phyloP scores from a whole-genome alignment of 75 land plant genomes.

The Picea sitchensis region DNA sequence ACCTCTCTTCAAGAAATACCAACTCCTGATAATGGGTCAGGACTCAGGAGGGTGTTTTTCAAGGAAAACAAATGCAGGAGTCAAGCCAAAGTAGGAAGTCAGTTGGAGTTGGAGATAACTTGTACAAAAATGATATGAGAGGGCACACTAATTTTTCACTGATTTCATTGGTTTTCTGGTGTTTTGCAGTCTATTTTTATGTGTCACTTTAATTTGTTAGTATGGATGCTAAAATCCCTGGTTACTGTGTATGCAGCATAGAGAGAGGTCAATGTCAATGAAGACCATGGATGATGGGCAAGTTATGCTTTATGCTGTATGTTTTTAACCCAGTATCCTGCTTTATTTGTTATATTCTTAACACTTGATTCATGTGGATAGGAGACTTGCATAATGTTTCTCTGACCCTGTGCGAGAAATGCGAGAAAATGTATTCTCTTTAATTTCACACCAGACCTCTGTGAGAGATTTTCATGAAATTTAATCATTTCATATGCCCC shows the following conservation, averaged over 20 bases:
- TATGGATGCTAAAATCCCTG: not conserved
- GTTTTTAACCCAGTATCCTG: conserved; percentile 6
- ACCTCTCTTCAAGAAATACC: not conserved
- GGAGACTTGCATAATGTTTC: not conserved
- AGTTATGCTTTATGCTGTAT: conserved; percentile 79
- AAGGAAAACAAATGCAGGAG: not conserved
- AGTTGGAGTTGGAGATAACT: not conserved
- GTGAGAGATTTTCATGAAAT: not conserved
- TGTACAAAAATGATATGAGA: not conserved
- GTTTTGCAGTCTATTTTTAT: not conserved
- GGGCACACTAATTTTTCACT: not conserved
- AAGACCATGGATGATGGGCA: conserved; percentile 99
- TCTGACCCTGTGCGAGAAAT: not conserved
- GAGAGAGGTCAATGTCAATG: conserved; percentile 77
- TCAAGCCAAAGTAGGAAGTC: not conserved
- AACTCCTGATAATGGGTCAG: not conserved
- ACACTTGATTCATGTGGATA: not conserved
- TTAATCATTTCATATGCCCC: not conserved
- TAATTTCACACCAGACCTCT: not conserved
- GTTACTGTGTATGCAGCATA: conserved; percentile 44
- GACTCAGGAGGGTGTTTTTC: not conserved
- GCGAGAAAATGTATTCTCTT: not conserved
- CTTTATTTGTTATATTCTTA: not conserved
- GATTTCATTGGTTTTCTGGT: conserved; percentile 1
- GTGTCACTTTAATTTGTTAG: not conserved